phyloP scores from a whole-genome alignment of 2,329 filamentous ascomycete genomes.

The Byssothecium circinans region DNA sequence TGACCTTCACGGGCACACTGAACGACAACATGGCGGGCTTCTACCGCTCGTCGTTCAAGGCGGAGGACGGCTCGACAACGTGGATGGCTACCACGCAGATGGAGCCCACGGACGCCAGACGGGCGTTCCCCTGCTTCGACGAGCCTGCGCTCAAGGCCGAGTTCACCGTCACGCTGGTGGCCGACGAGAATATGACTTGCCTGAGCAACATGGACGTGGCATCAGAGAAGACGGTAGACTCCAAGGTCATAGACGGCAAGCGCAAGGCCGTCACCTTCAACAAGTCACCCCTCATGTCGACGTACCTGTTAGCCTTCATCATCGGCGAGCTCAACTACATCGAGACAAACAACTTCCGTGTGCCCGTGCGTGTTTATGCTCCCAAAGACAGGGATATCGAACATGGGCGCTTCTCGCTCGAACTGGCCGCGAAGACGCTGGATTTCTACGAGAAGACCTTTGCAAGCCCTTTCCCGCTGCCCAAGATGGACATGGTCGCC shows the following conservation, averaged over 20 bases:
- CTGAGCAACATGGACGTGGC: constrained; percentile 96
- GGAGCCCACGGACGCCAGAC: constrained; percentile 90
- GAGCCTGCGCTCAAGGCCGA: constrained; percentile 92
- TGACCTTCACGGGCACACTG: constrained; percentile 76
- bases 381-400: constrained; percentile 88
- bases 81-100: constrained; percentile 92
- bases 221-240: constrained; percentile 72
- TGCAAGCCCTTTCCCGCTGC: constrained; percentile 79
- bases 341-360: constrained; percentile 86
- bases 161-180: constrained; percentile 87
- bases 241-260: constrained; percentile 61
- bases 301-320: constrained; percentile 91
- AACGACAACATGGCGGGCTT: constrained; percentile 98
- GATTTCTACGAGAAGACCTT: constrained; percentile 97
- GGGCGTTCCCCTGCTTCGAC: constrained; percentile 95
- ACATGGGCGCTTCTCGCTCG: constrained; percentile 85
- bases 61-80: constrained; percentile 72
- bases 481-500: constrained; percentile 96
- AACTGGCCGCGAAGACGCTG: constrained; percentile 85
- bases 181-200: constrained; percentile 87
- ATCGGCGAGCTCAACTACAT: constrained; percentile 93
- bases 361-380: constrained; percentile 91
- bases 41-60: constrained; percentile 93
- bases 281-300: constrained; percentile 91
- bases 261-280: constrained; percentile 92